phyloP scores from a whole-genome alignment of 2,329 filamentous ascomycete genomes.

The Hypoxylon sp. region DNA sequence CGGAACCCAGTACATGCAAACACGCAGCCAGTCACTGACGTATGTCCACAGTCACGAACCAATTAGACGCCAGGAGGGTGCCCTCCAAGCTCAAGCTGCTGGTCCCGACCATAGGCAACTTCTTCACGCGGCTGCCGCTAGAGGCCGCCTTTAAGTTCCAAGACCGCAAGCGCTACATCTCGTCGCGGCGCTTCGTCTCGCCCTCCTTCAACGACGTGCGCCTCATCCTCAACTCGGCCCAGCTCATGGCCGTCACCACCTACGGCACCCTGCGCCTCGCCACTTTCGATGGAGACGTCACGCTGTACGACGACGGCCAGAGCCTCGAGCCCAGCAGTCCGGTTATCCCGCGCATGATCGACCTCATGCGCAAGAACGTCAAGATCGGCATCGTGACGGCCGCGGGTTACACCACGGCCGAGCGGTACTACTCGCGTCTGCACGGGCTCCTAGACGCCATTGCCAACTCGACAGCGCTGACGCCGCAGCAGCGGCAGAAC shows the following conservation, averaged over 20 bases:
- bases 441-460: slow-evolving; percentile 89
- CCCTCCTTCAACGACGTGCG: slow-evolving; percentile 98
- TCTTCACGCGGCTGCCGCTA: slow-evolving; percentile 90
- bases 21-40: slow-evolving; percentile 16
- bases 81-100: slow-evolving; percentile 93
- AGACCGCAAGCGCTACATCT: slow-evolving; percentile 88
- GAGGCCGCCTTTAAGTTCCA: slow-evolving; percentile 94
- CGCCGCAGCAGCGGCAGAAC: slow-evolving; percentile 78
- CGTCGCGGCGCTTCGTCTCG: slow-evolving; percentile 90
- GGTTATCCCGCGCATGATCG: slow-evolving; percentile 77
- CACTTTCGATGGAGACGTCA: slow-evolving; percentile 98
- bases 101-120: slow-evolving; percentile 90
- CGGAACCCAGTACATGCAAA: slow-evolving; percentile 14
- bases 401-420: slow-evolving; percentile 91
- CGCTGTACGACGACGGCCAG: slow-evolving; percentile 91
- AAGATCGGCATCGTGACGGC: slow-evolving; percentile 97
- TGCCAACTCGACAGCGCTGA: slow-evolving; percentile 70
- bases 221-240: slow-evolving; percentile 92
- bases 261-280: slow-evolving; percentile 82
- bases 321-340: slow-evolving; percentile 82
- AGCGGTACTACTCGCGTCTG: slow-evolving; percentile 87
- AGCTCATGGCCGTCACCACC: slow-evolving; percentile 89
- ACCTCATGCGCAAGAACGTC: slow-evolving; percentile 82
- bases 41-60: slow-evolving; percentile 73
- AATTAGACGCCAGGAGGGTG: slow-evolving; percentile 73